These are phyloP conservation scores for Russula olivacea DNA, from an alignment of 768 basidiomycete species.

Conservation along the genomic window DNA sequence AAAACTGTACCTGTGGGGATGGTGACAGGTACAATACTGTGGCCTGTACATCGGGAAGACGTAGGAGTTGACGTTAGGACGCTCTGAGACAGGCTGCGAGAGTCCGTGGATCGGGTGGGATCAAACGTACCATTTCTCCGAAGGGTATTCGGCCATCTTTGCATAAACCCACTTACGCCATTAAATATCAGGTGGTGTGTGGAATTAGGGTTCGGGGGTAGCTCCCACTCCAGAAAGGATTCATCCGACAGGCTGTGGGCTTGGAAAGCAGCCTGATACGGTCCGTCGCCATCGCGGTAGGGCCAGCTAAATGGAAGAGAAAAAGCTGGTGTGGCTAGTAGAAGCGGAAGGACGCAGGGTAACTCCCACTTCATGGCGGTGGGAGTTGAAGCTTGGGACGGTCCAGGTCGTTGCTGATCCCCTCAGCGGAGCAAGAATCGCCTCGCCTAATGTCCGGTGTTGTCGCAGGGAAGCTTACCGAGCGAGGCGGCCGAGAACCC, in stretches of 20 bases:
- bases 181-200: slow-evolving; percentile 36
- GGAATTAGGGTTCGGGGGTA: slow-evolving; percentile 27
- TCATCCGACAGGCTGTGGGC: too few species aligned
- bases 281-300: slow-evolving; percentile 27
- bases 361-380: not conserved
- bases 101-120: not conserved
- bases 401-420: not conserved
- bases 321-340: not conserved
- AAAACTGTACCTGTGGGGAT: slow-evolving; percentile 22
- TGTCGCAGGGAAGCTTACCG: not conserved
- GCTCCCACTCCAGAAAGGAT: slow-evolving; percentile 13
- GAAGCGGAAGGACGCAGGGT: not conserved
- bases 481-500: too few species aligned
- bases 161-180: slow-evolving; percentile 33
- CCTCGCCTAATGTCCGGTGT: not conserved
- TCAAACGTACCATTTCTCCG: slow-evolving; percentile 20
- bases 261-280: slow-evolving; percentile 23
- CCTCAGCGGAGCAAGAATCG: too few species aligned
- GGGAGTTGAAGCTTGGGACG: too few species aligned
- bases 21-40: slow-evolving; percentile 17
- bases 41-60: slow-evolving; percentile 3
- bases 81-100: not conserved
- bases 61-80: not conserved
- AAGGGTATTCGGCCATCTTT: slow-evolving; percentile 37
- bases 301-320: slow-evolving; percentile 3